Conservation (phyloP, 2,329 filamentous ascomycete species). For the Cucurbitaria berberidis region DNA sequence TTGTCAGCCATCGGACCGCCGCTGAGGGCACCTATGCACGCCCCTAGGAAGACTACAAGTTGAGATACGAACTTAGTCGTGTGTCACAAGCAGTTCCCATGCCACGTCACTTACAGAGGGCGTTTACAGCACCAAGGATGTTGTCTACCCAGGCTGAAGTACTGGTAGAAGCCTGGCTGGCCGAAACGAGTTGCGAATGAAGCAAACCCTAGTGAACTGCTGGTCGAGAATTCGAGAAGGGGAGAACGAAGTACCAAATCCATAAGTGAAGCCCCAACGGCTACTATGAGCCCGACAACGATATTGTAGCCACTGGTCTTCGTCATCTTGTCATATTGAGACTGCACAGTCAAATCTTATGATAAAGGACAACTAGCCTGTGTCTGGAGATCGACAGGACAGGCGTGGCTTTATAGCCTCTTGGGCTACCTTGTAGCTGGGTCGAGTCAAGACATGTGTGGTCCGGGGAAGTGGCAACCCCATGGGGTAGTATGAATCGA, state of each 20-base stretch:
- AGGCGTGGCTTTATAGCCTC: not conserved
- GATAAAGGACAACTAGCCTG: not conserved
- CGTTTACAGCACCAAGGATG: conserved; percentile 23
- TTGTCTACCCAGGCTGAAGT: conserved; percentile 29
- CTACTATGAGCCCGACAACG: conserved; percentile 31
- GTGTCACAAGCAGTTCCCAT: too few relatives aligned
- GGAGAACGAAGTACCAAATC: conserved; percentile 22
- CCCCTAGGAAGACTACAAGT: conserved; percentile 24
- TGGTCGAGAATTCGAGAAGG: not conserved
- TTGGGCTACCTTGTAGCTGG: conserved; percentile 1
- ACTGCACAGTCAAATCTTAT: not conserved
- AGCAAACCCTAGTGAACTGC: conserved; percentile 22
- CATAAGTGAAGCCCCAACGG: conserved; percentile 34
- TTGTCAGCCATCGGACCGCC: conserved; percentile 13
- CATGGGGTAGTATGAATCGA: not conserved
- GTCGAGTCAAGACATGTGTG: not conserved
- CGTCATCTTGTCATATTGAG: conserved; percentile 19
- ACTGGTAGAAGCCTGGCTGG: conserved; percentile 27
- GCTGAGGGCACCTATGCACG: conserved; percentile 12
- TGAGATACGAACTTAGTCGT: too few relatives aligned
- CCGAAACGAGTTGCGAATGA: conserved; percentile 32
- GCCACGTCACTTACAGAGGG: too few relatives aligned
- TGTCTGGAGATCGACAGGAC: not conserved
- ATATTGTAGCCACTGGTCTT: conserved; percentile 33
- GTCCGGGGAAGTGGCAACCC: conserved; percentile 8